Conservation (phyloP, 106 monocot species). For the Dioscorea dumetorum region DNA sequence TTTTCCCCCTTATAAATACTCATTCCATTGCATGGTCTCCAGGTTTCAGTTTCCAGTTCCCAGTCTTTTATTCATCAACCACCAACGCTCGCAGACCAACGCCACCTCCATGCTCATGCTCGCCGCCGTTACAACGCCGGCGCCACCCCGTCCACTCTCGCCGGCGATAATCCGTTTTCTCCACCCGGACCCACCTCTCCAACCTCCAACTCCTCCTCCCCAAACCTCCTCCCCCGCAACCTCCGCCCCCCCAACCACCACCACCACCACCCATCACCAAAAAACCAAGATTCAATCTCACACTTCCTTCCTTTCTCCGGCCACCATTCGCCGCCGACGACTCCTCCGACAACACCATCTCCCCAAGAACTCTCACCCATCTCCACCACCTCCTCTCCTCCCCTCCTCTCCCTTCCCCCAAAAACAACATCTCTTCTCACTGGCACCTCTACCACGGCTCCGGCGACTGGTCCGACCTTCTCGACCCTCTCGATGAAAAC, state of each 20-base stretch:
- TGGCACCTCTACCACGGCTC: constrained; percentile 69
- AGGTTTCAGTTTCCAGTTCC: too few relatives aligned
- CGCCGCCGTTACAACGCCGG: neutral
- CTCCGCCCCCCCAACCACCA: neutral
- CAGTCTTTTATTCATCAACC: too few relatives aligned
- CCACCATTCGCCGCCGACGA: neutral
- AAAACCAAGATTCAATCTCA: constrained; percentile 14
- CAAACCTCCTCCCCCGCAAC: neutral
- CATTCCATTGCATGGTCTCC: too few relatives aligned
- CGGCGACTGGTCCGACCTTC: constrained; percentile 57
- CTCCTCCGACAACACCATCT: constrained; percentile 26
- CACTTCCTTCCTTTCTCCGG: constrained; percentile 23
- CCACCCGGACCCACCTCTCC: constrained; percentile 47
- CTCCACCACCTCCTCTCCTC: constrained; percentile 48
- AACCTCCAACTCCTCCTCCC: constrained; percentile 49
- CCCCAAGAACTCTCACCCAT: constrained; percentile 42
- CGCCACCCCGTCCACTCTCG: neutral
- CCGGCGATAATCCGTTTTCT: neutral
- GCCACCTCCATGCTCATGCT: too few relatives aligned
- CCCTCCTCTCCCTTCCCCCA: constrained; percentile 49
- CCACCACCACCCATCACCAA: neutral
- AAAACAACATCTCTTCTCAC: constrained; percentile 20
- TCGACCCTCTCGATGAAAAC: constrained; percentile 68
- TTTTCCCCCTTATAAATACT: too few relatives aligned
- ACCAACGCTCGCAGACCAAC: too few relatives aligned